A percentile compares a stretch with the other conserved stretches of the same genome.
phyloP scores from a whole-genome alignment of 176 grass and related monocot species.

The Tillandsia leiboldiana region DNA sequence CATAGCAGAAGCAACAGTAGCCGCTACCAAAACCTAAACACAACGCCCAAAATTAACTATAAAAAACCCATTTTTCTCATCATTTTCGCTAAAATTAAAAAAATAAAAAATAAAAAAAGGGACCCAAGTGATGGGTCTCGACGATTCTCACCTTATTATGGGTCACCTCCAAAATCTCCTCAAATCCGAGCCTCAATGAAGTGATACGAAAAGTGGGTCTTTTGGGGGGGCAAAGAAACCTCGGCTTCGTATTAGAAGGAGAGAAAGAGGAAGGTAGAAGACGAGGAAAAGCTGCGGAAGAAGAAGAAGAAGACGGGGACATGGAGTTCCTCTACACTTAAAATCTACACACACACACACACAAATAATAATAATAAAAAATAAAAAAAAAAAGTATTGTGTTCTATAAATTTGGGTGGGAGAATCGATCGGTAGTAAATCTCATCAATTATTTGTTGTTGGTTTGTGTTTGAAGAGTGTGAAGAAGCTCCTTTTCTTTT shows the following conservation, averaged over 20 bases:
- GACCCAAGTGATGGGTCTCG: neutral
- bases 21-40: conserved; percentile 66
- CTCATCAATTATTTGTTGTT: too few relatives aligned
- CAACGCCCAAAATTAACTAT: neutral
- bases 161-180: conserved; percentile 42
- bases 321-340: too few relatives aligned
- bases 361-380: too few relatives aligned
- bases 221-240: neutral
- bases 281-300: conserved; percentile 12
- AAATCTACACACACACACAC: too few relatives aligned
- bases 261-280: conserved; percentile 10
- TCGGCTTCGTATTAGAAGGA: conserved; percentile 6
- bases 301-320: conserved; percentile 16
- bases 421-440: too few relatives aligned
- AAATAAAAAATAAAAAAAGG: neutral
- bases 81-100: neutral
- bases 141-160: conserved; percentile 51
- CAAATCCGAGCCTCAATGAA: conserved; percentile 29
- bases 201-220: conserved; percentile 4
- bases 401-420: too few relatives aligned
- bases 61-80: neutral
- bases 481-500: too few relatives aligned
- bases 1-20: conserved; percentile 32
- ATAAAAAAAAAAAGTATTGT: too few relatives aligned
- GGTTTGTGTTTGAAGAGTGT: too few relatives aligned